phyloP scores from a whole-genome alignment of 1,284 basidiomycete genomes.

The Cystobasidium sp. region DNA sequence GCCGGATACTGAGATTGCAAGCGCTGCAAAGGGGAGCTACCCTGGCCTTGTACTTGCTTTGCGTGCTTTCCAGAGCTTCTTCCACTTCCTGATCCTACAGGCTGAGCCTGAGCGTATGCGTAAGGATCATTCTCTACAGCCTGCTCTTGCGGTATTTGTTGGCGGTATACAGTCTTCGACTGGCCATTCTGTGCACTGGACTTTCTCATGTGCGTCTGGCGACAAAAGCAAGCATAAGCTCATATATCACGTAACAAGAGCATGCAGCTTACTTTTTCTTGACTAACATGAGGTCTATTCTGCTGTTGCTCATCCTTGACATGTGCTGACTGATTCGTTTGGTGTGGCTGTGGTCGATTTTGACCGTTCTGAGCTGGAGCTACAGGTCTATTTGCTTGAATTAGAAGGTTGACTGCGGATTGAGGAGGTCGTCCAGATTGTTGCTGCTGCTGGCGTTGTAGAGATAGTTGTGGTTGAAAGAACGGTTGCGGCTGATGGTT shows the following conservation, averaged over 20 bases:
- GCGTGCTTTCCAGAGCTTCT: not conserved
- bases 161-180: not conserved
- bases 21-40: not conserved
- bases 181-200: not conserved
- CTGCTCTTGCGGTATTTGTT: not conserved
- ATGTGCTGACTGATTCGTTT: not conserved
- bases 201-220: not conserved
- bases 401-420: not conserved
- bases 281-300: not conserved
- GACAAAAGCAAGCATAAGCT: not conserved
- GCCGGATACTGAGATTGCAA: not conserved
- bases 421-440: not conserved
- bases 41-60: not conserved
- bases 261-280: not conserved
- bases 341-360: not conserved
- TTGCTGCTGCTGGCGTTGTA: slow-evolving; percentile 10
- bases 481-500: not conserved
- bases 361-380: not conserved
- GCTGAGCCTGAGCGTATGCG: slow-evolving; percentile 2
- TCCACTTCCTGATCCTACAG: not conserved
- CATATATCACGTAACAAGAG: too few relatives aligned
- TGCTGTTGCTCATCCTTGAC: not conserved
- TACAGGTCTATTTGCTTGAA: not conserved
- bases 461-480: not conserved
- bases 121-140: not conserved